Evolutionary conservation across 768 basidiomycete genomes (phyloP).

Genomic region (Lactarius pseudohatsudake): DNA sequence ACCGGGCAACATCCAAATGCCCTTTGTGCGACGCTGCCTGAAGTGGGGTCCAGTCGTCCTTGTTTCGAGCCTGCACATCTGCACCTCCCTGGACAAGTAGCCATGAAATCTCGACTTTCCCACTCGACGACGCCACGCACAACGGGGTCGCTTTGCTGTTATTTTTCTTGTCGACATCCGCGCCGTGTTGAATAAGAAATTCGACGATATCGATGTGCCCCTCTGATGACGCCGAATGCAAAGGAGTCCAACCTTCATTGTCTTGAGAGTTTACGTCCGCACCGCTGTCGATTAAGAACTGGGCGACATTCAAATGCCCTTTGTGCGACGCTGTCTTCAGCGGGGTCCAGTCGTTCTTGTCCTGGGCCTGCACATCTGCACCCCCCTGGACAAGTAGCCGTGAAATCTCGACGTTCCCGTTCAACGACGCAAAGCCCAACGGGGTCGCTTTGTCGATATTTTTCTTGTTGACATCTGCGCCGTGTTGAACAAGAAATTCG

Average conservation of each 20-base stretch:
- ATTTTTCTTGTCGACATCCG: no score
- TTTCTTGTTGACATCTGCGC: no score
- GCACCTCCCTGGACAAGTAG: neutral
- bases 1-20: neutral
- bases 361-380: neutral
- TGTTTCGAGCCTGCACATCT: neutral
- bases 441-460: no score
- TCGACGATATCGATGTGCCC: neutral
- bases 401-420: neutral
- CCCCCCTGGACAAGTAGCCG: neutral
- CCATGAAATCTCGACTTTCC: neutral
- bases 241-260: neutral
- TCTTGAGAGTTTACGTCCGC: neutral
- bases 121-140: no score
- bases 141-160: no score
- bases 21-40: neutral
- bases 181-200: no score
- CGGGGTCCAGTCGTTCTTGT: neutral
- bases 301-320: neutral
- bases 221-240: neutral
- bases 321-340: neutral
- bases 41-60: neutral
- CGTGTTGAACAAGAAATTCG: no score
- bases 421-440: no score
- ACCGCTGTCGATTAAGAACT: neutral